These are phyloP conservation scores for Eremochloa ophiuroides DNA, from an alignment of 176 grass and related monocot genomes.

Conservation along the genomic window DNA sequence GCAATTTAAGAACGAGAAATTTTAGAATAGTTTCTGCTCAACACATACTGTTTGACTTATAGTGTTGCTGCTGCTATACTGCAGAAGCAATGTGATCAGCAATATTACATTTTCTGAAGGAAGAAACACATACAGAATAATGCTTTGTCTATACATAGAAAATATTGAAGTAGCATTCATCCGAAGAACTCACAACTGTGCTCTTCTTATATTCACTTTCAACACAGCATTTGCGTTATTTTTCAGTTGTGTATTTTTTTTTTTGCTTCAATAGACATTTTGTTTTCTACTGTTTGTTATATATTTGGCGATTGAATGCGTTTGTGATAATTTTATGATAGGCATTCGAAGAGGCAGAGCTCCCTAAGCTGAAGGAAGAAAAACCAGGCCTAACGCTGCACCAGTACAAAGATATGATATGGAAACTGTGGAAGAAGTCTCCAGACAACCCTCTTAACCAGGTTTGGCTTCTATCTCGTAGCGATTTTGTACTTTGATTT, in stretches of 20 bases:
- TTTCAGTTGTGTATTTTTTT: not conserved
- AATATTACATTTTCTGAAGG: not conserved
- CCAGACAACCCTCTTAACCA: constrained; percentile 98
- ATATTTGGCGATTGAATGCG: not conserved
- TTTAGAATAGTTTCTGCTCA: not conserved
- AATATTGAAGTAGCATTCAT: not conserved
- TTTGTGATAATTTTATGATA: constrained; percentile 18
- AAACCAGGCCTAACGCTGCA: constrained; percentile 86
- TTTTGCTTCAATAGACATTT: not conserved
- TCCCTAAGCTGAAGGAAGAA: constrained; percentile 96
- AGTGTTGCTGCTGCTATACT: not conserved
- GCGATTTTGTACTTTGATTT: not conserved
- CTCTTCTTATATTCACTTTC: not conserved
- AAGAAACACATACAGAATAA: not conserved
- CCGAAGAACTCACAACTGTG: not conserved
- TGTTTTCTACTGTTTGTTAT: not conserved
- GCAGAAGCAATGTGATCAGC: not conserved
- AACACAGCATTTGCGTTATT: not conserved
- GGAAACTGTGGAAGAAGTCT: constrained; percentile 99
- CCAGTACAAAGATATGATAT: constrained; percentile 99
- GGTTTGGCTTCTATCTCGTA: constrained; percentile 31
- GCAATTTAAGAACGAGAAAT: not conserved
- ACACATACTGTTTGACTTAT: not conserved
- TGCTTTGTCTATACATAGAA: not conserved
- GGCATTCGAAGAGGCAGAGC: constrained; percentile 97